Evolutionary conservation across 73 alveolate genomes (phyloP).

Genomic region (Durusdinium trenchii): DNA sequence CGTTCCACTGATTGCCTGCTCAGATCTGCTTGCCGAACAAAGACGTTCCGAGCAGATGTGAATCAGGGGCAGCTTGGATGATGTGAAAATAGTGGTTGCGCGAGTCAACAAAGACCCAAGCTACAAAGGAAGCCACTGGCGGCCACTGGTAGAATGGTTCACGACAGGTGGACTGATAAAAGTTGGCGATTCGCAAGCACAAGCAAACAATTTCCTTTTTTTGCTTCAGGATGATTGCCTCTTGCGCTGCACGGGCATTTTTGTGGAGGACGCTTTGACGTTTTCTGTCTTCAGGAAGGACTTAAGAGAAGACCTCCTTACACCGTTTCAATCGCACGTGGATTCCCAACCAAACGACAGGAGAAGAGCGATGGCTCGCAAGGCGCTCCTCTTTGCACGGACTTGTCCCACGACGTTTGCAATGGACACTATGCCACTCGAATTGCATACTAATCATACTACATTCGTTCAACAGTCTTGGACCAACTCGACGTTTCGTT

Average conservation of each 20-base stretch:
- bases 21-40: slow-evolving; percentile 85
- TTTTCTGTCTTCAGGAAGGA: too few relatives aligned
- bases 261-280: slow-evolving; percentile 34
- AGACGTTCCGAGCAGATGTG: slow-evolving; percentile 54
- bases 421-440: slow-evolving; percentile 72
- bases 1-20: not conserved
- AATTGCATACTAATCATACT: too few relatives aligned
- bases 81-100: not conserved
- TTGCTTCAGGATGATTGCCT: slow-evolving; percentile 59
- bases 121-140: too few relatives aligned
- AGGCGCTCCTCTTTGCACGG: slow-evolving; percentile 60
- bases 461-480: not conserved
- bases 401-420: slow-evolving; percentile 35
- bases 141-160: too few relatives aligned
- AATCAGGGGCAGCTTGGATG: slow-evolving; percentile 54
- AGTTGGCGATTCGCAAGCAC: not conserved
- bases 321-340: too few relatives aligned
- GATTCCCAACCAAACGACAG: too few relatives aligned
- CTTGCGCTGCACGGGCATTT: slow-evolving; percentile 66
- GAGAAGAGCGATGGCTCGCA: slow-evolving; percentile 81
- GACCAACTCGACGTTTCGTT: not conserved
- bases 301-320: too few relatives aligned
- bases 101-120: too few relatives aligned
- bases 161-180: not conserved
- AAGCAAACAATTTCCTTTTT: not conserved